A percentile compares a stretch with the other conserved stretches of the same genome.
Conservation (phyloP, 2,329 filamentous ascomycete species). For the Zelopaecilomyces penicillatus region DNA sequence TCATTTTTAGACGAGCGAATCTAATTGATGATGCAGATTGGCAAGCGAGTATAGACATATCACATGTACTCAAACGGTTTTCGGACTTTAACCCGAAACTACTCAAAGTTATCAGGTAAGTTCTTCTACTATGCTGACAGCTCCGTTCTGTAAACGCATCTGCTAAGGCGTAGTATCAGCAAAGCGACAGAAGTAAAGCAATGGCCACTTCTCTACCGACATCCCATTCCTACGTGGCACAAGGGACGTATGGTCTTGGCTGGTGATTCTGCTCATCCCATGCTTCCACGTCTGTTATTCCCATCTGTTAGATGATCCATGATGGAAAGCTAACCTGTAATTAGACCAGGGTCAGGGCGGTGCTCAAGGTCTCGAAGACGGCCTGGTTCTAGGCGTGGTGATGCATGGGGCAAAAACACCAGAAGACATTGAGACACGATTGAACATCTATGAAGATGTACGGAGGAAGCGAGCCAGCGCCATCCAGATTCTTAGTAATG, state of each 20-base stretch:
- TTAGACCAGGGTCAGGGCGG: constrained; percentile 31
- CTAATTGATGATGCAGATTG: constrained; percentile 17
- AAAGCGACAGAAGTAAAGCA: constrained; percentile 26
- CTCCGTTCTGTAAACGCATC: too few species aligned
- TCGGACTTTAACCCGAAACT: constrained; percentile 19
- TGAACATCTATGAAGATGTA: constrained; percentile 17
- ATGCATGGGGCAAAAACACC: constrained; percentile 15
- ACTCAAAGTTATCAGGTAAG: constrained; percentile 19
- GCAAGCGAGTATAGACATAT: constrained; percentile 21
- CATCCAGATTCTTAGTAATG: constrained; percentile 32
- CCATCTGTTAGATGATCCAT: not conserved
- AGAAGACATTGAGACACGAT: constrained; percentile 14
- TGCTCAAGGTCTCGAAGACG: constrained; percentile 29
- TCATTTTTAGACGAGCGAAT: not conserved
- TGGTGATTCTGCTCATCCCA: constrained; percentile 31
- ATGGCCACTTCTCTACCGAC: constrained; percentile 28
- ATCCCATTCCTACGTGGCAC: constrained; percentile 23
- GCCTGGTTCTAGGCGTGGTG: constrained; percentile 21
- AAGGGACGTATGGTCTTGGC: constrained; percentile 23
- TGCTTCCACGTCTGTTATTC: constrained; percentile 25
- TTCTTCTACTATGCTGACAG: not conserved
- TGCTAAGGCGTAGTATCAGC: constrained; percentile 10
- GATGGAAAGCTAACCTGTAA: not conserved
- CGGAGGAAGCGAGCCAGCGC: constrained; percentile 22
- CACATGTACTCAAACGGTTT: constrained; percentile 19